A percentile compares a stretch with the other conserved stretches of the same genome.
Conservation (phyloP, 2,329 filamentous ascomycete species). For the Penicillium sp. region DNA sequence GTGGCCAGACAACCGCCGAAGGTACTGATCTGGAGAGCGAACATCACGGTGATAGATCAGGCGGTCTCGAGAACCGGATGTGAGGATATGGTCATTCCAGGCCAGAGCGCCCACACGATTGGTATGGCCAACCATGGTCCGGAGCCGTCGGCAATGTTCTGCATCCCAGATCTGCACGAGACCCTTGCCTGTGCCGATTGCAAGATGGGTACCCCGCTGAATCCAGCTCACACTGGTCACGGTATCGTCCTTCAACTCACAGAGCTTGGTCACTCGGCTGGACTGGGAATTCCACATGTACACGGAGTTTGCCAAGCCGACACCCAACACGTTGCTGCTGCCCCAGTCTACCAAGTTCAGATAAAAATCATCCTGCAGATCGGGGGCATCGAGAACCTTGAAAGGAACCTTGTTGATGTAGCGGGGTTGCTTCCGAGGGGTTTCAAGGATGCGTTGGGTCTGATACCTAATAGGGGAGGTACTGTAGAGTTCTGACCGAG, state of each 20-base stretch:
- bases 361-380: constrained; percentile 96
- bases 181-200: constrained; percentile 92
- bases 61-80: constrained; percentile 90
- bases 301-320: constrained; percentile 87
- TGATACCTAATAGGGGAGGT: constrained; percentile 90
- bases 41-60: constrained; percentile 96
- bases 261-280: constrained; percentile 89
- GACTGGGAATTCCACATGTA: constrained; percentile 98
- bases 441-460: constrained; percentile 91
- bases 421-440: constrained; percentile 82
- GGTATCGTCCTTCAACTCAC: constrained; percentile 86
- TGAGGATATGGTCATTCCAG: constrained; percentile 98
- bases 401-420: constrained; percentile 96
- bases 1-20: constrained; percentile 84
- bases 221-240: constrained; percentile 99
- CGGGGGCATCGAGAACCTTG: constrained; percentile 95
- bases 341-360: constrained; percentile 98
- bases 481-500: constrained; percentile 90
- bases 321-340: constrained; percentile 88
- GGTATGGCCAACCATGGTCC: constrained; percentile 97
- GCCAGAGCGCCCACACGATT: constrained; percentile 89
- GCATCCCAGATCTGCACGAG: constrained; percentile 98
- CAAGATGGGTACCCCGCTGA: constrained; percentile 91
- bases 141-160: constrained; percentile 76
- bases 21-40: constrained; percentile 84